Conservation (phyloP, 2,329 filamentous ascomycete species). For the Pestalotiopsis sp. region DNA sequence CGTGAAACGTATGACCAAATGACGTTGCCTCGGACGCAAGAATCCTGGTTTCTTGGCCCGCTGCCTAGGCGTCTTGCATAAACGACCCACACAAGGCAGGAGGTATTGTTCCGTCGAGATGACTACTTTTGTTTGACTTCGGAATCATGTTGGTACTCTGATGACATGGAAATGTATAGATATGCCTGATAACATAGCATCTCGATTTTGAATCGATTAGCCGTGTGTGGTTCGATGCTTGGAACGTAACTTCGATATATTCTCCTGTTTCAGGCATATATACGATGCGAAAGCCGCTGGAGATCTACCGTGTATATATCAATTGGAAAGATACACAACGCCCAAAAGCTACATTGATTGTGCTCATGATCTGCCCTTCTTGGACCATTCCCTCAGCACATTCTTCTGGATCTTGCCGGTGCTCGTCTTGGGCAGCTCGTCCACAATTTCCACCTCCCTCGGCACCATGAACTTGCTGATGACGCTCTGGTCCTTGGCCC, state of each 20-base stretch:
- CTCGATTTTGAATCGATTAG: no score
- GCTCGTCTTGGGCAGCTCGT: constrained; percentile 91
- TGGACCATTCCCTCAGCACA: constrained; percentile 83
- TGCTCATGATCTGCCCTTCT: constrained; percentile 30
- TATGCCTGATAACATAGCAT: no score
- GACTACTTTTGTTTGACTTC: neutral
- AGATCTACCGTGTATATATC: neutral
- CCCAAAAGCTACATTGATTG: neutral
- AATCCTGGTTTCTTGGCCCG: neutral
- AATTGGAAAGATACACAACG: neutral
- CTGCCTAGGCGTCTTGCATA: neutral
- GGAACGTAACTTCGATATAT: neutral
- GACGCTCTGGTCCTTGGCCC: constrained; percentile 77
- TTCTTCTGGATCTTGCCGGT: constrained; percentile 98
- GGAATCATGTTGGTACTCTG: no score
- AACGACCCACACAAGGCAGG: neutral
- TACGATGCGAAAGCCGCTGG: neutral
- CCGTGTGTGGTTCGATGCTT: no score
- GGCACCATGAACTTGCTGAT: constrained; percentile 93
- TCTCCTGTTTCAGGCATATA: neutral
- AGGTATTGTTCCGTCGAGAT: neutral
- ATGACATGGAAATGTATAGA: no score
- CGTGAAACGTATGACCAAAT: neutral
- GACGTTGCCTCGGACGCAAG: neutral
- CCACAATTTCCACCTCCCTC: constrained; percentile 72